Conservation (phyloP, 2,329 filamentous ascomycete genomes). For the Botryosphaeria dothidea region DNA sequence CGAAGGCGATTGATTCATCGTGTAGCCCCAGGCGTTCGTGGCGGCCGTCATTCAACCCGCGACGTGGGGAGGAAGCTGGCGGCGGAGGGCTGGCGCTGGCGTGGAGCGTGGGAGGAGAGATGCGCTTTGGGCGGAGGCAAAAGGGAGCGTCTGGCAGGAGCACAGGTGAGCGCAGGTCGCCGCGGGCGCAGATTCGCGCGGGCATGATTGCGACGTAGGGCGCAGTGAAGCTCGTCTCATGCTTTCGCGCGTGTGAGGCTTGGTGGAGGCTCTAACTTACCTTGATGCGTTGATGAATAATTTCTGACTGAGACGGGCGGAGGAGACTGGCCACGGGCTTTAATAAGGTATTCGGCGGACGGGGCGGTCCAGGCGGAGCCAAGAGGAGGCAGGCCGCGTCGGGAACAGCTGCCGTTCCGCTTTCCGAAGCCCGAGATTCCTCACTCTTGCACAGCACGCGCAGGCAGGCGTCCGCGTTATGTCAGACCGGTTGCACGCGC, state of each 20-base stretch:
- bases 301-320: slow-evolving; percentile 4
- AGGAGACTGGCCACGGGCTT: slow-evolving; percentile 7
- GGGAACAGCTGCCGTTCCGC: not conserved
- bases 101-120: not conserved
- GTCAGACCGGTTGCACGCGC: not conserved
- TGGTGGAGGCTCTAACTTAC: slow-evolving; percentile 16
- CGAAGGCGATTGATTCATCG: slow-evolving; percentile 19
- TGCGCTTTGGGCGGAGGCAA: not conserved
- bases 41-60: slow-evolving; percentile 20
- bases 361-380: not conserved
- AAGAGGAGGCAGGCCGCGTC: not conserved
- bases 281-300: slow-evolving; percentile 14
- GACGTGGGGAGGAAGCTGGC: not conserved
- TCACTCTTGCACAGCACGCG: not conserved
- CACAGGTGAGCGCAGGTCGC: not conserved
- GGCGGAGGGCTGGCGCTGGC: not conserved
- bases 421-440: not conserved
- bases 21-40: slow-evolving; percentile 16
- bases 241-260: not conserved
- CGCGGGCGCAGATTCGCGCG: not conserved
- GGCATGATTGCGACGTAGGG: not conserved
- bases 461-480: not conserved
- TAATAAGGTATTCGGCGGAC: slow-evolving; percentile 7
- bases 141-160: not conserved
- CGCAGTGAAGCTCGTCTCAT: not conserved